Evolutionary conservation across 495 filamentous ascomycete genomes (phyloP), one percentile per base, ranked within the genome.

Genomic region (Clavariopsis aquatica): DNA sequence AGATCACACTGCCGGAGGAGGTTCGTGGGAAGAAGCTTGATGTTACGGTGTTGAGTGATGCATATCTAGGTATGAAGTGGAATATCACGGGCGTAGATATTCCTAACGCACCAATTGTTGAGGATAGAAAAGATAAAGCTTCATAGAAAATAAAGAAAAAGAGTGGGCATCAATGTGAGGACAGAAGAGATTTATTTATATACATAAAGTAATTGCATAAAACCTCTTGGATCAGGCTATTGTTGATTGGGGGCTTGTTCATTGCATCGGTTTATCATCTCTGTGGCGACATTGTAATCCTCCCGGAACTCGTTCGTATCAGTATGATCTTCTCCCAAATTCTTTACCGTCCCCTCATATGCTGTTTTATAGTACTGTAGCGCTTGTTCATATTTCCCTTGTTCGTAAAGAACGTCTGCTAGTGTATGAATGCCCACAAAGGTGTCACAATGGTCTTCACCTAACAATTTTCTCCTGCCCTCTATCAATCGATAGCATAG

Each of bases 31-130:
- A 82, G 64, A 86, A 78, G 72, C 74, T 95, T 12, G 87, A 91
- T 78, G 82, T 95, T 22, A 70, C 79, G 64, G 82, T 96, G 0
- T 76, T 92, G 43, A 96, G 92, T 77, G 92, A 97, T 81, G 87
- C 84, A 22, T 97, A 97, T 78, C 78, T 91, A 27, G 89, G 88
- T 0, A 87, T 97, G 86, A 79, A 86, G 68, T 95, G 89, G 81
- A 76, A 71, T 53, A 46, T 85, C 5, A 68, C 79, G 26, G 81
- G 78, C 1, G 78, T 89, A 3, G 82, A 87, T 57, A 67, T 83
- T 3, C 82, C 82, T 2, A 65, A 67, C 41, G 71, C 69, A 46
- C 78, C 78, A 22, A 70, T 69, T 51, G 74, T 66, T 24, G 74
- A 77, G 49, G 72, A 73, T 62, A 74, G 67, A 26, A 56, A 59